Conservation (phyloP, 768 basidiomycete genomes). For the Lentinula aciculospora region DNA sequence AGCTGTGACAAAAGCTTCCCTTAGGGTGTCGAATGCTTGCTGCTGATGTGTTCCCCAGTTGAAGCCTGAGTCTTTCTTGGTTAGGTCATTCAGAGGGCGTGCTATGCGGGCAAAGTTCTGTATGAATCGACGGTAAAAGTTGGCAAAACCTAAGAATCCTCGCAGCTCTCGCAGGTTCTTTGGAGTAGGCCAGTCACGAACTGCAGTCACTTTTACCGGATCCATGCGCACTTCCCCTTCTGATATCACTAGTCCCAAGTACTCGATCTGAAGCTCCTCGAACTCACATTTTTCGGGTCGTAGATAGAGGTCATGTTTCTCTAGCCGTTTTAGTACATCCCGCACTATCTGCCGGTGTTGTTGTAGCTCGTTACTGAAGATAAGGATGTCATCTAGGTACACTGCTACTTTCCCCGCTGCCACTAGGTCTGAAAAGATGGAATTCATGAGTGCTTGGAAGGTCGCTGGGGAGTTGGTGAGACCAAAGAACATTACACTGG, state of each 20-base stretch:
- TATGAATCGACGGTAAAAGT: slow-evolving; percentile 14
- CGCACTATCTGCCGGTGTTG: slow-evolving; percentile 9
- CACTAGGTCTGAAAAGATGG: slow-evolving; percentile 25
- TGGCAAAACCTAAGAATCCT: slow-evolving; percentile 19
- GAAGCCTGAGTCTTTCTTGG: too few relatives aligned
- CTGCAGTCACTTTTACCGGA: background rate
- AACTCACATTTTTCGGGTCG: too few relatives aligned
- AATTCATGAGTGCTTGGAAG: slow-evolving; percentile 26
- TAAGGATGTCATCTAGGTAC: slow-evolving; percentile 26
- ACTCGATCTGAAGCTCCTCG: too few relatives aligned
- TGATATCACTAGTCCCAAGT: too few relatives aligned
- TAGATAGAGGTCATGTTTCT: slow-evolving; percentile 15
- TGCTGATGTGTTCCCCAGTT: too few relatives aligned
- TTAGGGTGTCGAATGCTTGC: too few relatives aligned
- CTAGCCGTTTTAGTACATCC: slow-evolving; percentile 14
- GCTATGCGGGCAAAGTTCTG: too few relatives aligned
- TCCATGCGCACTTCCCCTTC: background rate
- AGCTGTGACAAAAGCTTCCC: too few relatives aligned
- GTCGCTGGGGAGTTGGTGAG: slow-evolving; percentile 25
- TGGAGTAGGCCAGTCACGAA: slow-evolving; percentile 21
- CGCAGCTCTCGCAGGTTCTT: slow-evolving; percentile 2
- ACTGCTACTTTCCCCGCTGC: slow-evolving; percentile 18
- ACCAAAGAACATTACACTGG: slow-evolving; percentile 36
- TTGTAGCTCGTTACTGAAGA: too few relatives aligned
- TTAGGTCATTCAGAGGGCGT: too few relatives aligned